Evolutionary conservation across 129 eudicot genomes (phyloP).

Genomic region (Heracleum sosnowskyi): DNA sequence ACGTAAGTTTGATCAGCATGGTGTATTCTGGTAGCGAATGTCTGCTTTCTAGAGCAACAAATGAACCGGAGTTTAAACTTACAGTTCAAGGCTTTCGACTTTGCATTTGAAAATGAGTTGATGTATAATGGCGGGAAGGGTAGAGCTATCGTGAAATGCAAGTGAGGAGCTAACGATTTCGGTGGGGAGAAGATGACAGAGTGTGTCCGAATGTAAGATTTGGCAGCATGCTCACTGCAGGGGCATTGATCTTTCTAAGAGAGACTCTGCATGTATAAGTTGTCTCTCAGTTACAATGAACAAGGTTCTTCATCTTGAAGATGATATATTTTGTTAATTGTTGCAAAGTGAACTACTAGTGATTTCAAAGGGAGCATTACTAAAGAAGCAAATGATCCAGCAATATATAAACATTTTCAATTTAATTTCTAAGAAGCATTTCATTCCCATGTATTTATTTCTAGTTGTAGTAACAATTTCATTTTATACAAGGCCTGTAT

Average conservation of each 20-base stretch:
- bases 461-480: no score
- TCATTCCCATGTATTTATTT: no score
- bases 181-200: not conserved
- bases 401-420: no score
- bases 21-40: not conserved
- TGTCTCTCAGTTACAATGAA: no score
- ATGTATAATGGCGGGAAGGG: not conserved
- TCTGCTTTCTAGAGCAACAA: not conserved
- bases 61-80: not conserved
- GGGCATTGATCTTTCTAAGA: not conserved
- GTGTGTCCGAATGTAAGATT: not conserved
- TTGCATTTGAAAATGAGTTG: not conserved
- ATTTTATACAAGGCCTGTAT: no score
- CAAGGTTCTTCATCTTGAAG: no score
- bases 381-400: no score
- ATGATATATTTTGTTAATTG: no score
- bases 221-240: not conserved
- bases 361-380: no score
- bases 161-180: not conserved
- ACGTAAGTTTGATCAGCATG: no score
- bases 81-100: not conserved
- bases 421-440: no score
- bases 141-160: not conserved
- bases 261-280: not conserved
- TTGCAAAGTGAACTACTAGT: no score